Conservation (phyloP, 257 asterid species). For the Solanum sitiens region DNA sequence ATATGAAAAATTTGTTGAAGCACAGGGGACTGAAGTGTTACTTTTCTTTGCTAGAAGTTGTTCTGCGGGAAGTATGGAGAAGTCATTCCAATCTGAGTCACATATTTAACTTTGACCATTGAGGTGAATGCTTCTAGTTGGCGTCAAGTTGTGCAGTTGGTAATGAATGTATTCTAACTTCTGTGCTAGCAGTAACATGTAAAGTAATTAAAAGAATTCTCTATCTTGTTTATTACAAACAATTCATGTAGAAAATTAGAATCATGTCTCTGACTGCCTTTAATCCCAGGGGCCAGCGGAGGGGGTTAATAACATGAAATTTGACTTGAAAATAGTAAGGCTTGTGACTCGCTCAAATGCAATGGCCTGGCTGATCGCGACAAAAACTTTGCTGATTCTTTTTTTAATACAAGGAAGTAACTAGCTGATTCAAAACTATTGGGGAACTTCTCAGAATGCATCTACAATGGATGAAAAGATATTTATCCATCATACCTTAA, state of each 20-base stretch:
- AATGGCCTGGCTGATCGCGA: background rate
- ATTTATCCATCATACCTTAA: background rate
- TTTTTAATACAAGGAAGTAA: background rate
- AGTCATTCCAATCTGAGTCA: background rate
- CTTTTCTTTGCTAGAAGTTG: background rate
- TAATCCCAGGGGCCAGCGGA: background rate
- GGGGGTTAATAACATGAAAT: background rate
- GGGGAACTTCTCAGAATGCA: background rate
- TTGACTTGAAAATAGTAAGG: background rate
- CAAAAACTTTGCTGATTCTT: background rate
- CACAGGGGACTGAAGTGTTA: background rate
- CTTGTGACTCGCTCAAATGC: background rate
- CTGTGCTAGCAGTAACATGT: background rate
- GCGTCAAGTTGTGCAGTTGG: background rate
- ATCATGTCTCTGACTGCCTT: background rate
- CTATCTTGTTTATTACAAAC: background rate
- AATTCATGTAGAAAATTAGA: background rate
- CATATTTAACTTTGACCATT: background rate
- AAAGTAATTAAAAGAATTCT: background rate
- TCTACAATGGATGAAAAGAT: background rate
- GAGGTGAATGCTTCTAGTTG: background rate
- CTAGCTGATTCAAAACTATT: background rate
- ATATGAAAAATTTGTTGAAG: background rate
- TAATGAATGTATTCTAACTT: background rate
- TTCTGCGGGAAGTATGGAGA: background rate